Conservation (phyloP, 1,284 basidiomycete species). For the Meripilus lineatus region DNA sequence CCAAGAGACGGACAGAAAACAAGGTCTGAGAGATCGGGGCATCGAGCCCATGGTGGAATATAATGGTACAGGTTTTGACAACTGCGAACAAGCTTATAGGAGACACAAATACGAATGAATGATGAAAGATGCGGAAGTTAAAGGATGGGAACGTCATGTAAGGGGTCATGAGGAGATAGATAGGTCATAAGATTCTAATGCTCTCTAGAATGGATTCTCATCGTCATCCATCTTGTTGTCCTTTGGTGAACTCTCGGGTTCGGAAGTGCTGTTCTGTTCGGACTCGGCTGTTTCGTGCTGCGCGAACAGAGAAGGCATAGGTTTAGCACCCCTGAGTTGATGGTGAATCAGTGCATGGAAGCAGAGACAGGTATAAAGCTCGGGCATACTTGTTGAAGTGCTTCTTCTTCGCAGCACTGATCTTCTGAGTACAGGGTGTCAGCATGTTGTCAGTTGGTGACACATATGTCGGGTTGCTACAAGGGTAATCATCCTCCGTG, state of each 20-base stretch:
- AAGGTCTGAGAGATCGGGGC: no score
- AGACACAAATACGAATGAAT: slow-evolving; percentile 6
- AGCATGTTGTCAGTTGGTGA: slow-evolving; percentile 93
- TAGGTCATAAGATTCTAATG: slow-evolving; percentile 4
- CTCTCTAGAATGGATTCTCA: slow-evolving; percentile 27
- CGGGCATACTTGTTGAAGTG: slow-evolving; percentile 78
- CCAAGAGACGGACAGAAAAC: no score
- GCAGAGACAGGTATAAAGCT: neutral
- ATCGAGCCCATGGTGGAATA: no score
- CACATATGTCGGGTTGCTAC: slow-evolving; percentile 75
- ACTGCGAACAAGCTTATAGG: no score
- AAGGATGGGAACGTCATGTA: neutral
- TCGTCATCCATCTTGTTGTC: slow-evolving; percentile 23
- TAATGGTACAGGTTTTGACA: no score
- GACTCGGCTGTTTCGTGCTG: slow-evolving; percentile 35
- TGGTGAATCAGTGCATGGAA: neutral
- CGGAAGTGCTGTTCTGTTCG: slow-evolving; percentile 26
- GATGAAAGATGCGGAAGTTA: neutral
- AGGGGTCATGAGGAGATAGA: slow-evolving; percentile 6
- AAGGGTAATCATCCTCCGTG: neutral
- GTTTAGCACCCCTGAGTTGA: slow-evolving; percentile 46
- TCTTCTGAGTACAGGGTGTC: slow-evolving; percentile 88
- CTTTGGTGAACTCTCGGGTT: slow-evolving; percentile 26
- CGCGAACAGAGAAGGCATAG: slow-evolving; percentile 53
- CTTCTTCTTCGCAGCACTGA: slow-evolving; percentile 86